phyloP scores from a whole-genome alignment of 176 grass and related monocot genomes.

The Pharus latifolius region DNA sequence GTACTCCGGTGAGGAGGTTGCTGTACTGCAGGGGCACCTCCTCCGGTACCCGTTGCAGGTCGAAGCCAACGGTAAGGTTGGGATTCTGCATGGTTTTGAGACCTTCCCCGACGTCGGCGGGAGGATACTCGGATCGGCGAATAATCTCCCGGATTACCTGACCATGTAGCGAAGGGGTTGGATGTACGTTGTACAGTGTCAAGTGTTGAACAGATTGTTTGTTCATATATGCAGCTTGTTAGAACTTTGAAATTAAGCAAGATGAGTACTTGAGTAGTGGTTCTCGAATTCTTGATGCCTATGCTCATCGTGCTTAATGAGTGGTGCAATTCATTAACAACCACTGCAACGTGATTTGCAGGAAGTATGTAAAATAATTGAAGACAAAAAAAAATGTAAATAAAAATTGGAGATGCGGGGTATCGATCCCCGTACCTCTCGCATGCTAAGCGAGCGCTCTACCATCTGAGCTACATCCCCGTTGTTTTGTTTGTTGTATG shows the following conservation, averaged over 20 bases:
- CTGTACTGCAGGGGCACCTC: conserved; percentile 28
- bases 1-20: not conserved
- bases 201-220: too few species aligned
- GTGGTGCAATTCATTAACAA: too few species aligned
- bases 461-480: conserved; percentile 99
- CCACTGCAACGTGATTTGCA: too few species aligned
- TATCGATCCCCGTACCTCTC: conserved; percentile 98
- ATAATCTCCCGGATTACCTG: conserved; percentile 25
- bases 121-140: conserved; percentile 30
- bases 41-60: conserved; percentile 44
- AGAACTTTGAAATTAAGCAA: too few species aligned
- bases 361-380: too few species aligned
- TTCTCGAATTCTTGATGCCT: too few species aligned
- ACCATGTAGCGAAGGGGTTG: conserved; percentile 48
- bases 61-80: not conserved
- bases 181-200: too few species aligned
- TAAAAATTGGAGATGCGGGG: conserved; percentile 59
- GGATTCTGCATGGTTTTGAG: not conserved
- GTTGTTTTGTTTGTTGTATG: too few species aligned
- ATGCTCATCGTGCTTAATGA: too few species aligned
- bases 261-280: too few species aligned
- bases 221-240: too few species aligned
- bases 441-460: conserved; percentile 98
- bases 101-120: conserved; percentile 57
- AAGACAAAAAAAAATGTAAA: too few species aligned